Base-by-base conservation (phyloP, 345 rosid genomes). In the Theobroma cacao region DNA sequence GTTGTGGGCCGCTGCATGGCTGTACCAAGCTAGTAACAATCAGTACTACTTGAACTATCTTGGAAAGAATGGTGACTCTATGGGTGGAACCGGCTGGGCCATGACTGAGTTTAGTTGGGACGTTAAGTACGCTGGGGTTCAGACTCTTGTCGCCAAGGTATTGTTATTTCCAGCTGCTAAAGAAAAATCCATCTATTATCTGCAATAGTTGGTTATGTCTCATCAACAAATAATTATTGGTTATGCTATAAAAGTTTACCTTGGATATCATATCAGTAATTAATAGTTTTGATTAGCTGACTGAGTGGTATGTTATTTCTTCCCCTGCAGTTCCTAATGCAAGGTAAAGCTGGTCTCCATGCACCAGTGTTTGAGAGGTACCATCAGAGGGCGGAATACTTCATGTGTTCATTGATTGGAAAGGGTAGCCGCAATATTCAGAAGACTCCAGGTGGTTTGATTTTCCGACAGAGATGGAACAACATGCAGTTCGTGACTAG, bases 51-150 rank as follows among this genome's bases (percentile, higher is more conserved):
- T 94, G 86, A 84, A 89, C 86, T 97, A 97, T 87, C 88, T 97
- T 63, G 98, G 89, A 41, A 87, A 82, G 15, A 97, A 97, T 71
- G 98, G 92, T 36, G 97, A 94, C 33, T 78, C 93, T 0, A 80
- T 97, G 90, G 99, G 99, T 22, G 99, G 95, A 75, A 94, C 98
- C 52, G 88, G 93, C 40, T 97, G 98, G 98, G 80, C 80, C 63
- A 94, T 92, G 97, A 94, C 94, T 4, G 99, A 97, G 86, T 97
- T 97, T 13, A 80, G 99, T 52, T 97, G 98, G 99, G 99, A 97
- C 71, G 98, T 89, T n/a, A 97, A 97, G 87, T 93, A 91, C 82
- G 92, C 98, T 17, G 98, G 99, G 22, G 98, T 94, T 62, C 98
- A 94, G 75, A 88, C 98, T 30, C 99, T 94, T 48, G 98, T 90